phyloP scores from a whole-genome alignment of 148 eudicot species.

The Talinum fruticosum region DNA sequence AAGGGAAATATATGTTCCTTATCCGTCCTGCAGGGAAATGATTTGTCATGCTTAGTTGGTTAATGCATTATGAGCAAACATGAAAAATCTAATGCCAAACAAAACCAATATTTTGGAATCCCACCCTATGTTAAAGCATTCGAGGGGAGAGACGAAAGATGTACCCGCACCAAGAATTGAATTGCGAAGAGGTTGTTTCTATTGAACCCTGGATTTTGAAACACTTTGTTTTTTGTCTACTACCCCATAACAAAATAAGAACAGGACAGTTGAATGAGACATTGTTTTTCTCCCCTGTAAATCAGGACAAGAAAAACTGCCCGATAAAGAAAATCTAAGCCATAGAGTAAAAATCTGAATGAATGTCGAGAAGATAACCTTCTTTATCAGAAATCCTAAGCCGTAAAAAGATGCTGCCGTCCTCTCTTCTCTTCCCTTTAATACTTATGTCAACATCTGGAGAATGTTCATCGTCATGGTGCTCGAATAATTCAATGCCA shows the following conservation, averaged over 20 bases:
- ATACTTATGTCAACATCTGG: conserved; percentile 57
- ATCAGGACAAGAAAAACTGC: neutral
- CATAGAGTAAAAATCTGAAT: neutral
- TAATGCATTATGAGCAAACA: neutral
- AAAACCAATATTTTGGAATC: neutral
- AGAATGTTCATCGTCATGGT: conserved; percentile 47
- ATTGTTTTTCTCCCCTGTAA: neutral
- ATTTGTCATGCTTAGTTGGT: conserved; percentile 1
- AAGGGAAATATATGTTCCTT: conserved; percentile 76
- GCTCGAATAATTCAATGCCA: conserved; percentile 58
- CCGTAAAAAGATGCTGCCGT: conserved; percentile 67
- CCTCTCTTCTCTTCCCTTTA: conserved; percentile 68
- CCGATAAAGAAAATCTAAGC: neutral
- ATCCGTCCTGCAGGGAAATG: conserved; percentile 48
- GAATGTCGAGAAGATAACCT: conserved; percentile 37
- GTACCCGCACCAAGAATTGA: neutral
- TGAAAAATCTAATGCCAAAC: neutral
- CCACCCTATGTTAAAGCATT: neutral
- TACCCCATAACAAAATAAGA: neutral
- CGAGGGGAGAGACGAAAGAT: neutral
- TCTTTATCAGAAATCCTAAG: conserved; percentile 70
- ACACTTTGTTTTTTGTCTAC: neutral
- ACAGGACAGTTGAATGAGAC: neutral
- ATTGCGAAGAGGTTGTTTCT: neutral
- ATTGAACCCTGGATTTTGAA: neutral